Base-by-base conservation (phyloP, 2,329 filamentous ascomycete species). In the Fulvia fulva region DNA sequence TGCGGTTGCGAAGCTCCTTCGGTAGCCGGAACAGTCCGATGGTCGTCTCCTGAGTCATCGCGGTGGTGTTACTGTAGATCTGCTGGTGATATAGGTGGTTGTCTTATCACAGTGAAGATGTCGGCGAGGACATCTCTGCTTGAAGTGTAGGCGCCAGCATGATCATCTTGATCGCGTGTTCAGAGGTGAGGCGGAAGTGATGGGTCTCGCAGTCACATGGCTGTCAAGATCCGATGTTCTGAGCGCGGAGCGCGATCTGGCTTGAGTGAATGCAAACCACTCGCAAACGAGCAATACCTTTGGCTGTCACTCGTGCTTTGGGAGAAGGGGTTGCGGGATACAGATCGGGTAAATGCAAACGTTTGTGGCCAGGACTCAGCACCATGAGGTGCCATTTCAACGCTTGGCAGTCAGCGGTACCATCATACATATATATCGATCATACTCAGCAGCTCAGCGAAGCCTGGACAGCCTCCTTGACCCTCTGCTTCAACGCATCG, bases 401-500 rank as follows among this genome's bases (percentile, higher is more conserved):
- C 8, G 12, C 12, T 12, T 32, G 4, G 28, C 12, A 32, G 28
- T 32, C 28, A 32, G 28, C 4, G 28, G 8, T 32, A 12, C 12
- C 28, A 32, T 32, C 8, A 9, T 32, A 7, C 8, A 2, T 7
- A 32, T 32, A 1, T 32, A 5, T 32, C 28, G 12, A 5, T 32
- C 28, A 32, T 32, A 12, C 28, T 32, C 28, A 19, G 4, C 9
- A 41, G 37, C 12, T 19, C 37, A 19, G n/a, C 14, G n/a, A 14
- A 16, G 37, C 37, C 59, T 70, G 67, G 26, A 77, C 69, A 21
- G 71, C 65, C 49, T 68, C 66, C 67, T 75, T 77, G 21, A 77
- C 74, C 61, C 68, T 70, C 43, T 67, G 50, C 60, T 74, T 74
- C 28, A 77, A 60, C 51, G 58, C 68, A 8, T 67, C 66, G 1